phyloP scores from a whole-genome alignment of 129 eudicot genomes.

The Flaveria robusta region DNA sequence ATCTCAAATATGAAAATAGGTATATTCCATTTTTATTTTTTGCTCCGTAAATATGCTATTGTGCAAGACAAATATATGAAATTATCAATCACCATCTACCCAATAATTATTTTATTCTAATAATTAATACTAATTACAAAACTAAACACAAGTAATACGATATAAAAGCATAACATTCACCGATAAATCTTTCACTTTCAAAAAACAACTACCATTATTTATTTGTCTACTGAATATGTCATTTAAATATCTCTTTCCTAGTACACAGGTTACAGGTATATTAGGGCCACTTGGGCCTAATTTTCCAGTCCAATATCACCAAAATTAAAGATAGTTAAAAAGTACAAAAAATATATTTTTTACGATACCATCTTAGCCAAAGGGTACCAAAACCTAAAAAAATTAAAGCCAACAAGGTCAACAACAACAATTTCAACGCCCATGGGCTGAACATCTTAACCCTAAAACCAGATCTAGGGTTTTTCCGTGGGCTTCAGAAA shows the following conservation, averaged over 20 bases:
- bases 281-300: conserved; percentile 32
- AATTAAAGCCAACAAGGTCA: conserved; percentile 13
- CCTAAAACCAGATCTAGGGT: conserved; percentile 50
- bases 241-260: conserved; percentile 7
- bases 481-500: conserved; percentile 44
- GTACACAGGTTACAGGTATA: not conserved
- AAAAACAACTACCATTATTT: not conserved
- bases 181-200: not conserved
- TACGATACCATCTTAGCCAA: not conserved
- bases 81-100: not conserved
- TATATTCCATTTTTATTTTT: not conserved
- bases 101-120: not conserved
- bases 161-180: not conserved
- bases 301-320: conserved; percentile 14
- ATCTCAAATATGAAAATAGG: not conserved
- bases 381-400: not conserved
- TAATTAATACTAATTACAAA: not conserved
- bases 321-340: not conserved
- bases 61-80: too few relatives aligned
- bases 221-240: not conserved
- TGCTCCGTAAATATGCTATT: not conserved
- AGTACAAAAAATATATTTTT: not conserved
- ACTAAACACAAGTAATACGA: not conserved
- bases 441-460: conserved; percentile 34
- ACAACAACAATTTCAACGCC: conserved; percentile 18